A percentile compares a stretch with the other conserved stretches of the same genome.
Conservation (phyloP, 2,329 filamentous ascomycete species). For the Trichoderma koningii region DNA sequence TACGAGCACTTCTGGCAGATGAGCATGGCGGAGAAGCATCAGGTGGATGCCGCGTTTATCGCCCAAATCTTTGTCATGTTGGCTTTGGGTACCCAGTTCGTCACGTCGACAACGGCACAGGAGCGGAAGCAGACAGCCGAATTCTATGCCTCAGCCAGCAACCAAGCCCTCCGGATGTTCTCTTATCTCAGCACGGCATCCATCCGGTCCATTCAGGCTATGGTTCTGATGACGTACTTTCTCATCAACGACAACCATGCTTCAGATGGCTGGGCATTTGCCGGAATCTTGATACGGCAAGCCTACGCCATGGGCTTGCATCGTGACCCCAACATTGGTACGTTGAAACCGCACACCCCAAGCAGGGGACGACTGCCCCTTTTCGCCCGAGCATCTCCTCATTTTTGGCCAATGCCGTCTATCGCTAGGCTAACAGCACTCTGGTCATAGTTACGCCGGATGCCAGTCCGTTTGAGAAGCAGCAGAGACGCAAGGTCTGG, state of each 20-base stretch:
- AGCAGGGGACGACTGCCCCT: not conserved
- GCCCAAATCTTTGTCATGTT: constrained; percentile 77
- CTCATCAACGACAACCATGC: constrained; percentile 85
- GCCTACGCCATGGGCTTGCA: constrained; percentile 81
- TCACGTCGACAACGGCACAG: constrained; percentile 57
- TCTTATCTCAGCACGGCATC: constrained; percentile 77
- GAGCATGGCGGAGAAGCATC: constrained; percentile 56
- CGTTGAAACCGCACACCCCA: constrained; percentile 22
- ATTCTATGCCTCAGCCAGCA: constrained; percentile 78
- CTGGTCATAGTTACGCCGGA: constrained; percentile 57
- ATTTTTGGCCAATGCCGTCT: not conserved
- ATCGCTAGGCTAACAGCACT: not conserved
- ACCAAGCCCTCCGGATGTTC: constrained; percentile 73
- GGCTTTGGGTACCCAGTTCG: constrained; percentile 77
- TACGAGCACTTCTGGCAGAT: constrained; percentile 78
- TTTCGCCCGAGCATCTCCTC: not conserved
- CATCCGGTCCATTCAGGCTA: constrained; percentile 72
- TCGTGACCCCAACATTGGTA: constrained; percentile 73
- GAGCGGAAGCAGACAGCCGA: constrained; percentile 76
- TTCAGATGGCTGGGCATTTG: constrained; percentile 80
- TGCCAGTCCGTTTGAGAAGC: constrained; percentile 70
- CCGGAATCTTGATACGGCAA: constrained; percentile 74
- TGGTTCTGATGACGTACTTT: constrained; percentile 80
- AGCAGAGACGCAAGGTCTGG: constrained; percentile 78
- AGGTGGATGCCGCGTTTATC: constrained; percentile 67